A percentile compares a stretch with the other conserved stretches of the same genome.
These are phyloP conservation scores for Ceratobasidium sp. DNA, from an alignment of 1,284 basidiomycete species.

Conservation along the genomic window DNA sequence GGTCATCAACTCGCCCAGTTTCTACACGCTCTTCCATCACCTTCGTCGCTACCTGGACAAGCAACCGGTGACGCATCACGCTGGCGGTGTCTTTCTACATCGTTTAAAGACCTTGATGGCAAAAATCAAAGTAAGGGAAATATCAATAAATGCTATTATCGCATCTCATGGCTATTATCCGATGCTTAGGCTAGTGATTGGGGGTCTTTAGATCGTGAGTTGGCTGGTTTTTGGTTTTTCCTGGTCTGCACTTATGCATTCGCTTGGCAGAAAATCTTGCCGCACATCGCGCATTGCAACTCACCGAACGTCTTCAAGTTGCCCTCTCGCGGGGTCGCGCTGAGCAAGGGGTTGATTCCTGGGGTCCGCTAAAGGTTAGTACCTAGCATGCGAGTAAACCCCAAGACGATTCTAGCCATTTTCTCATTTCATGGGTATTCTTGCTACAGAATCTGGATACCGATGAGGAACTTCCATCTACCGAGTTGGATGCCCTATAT, in stretches of 20 bases:
- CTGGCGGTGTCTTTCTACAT: constrained; percentile 68
- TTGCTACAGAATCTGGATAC: constrained; percentile 37
- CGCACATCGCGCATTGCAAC: constrained; percentile 35
- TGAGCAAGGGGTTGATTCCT: constrained; percentile 7
- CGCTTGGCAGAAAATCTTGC: constrained; percentile 44
- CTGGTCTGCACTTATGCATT: no score
- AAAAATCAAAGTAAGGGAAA: constrained; percentile 66
- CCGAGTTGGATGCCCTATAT: not conserved
- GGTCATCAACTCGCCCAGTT: constrained; percentile 70
- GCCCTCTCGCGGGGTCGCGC: constrained; percentile 4
- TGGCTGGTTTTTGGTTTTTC: not conserved
- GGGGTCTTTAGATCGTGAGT: constrained; percentile 47
- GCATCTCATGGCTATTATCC: not conserved
- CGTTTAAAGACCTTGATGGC: constrained; percentile 74
- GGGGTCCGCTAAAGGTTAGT: constrained; percentile 25
- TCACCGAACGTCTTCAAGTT: not conserved
- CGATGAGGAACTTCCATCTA: constrained; percentile 30
- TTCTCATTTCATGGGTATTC: not conserved
- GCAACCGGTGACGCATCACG: constrained; percentile 63
- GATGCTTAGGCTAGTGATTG: constrained; percentile 24
- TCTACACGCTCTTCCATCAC: constrained; percentile 66
- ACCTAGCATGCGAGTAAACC: constrained; percentile 5
- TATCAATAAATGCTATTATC: not conserved
- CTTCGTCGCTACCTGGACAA: constrained; percentile 63
- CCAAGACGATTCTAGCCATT: not conserved